Base-by-base conservation (phyloP, 108 stramenopile species). In the Schizochytrium sp. region DNA sequence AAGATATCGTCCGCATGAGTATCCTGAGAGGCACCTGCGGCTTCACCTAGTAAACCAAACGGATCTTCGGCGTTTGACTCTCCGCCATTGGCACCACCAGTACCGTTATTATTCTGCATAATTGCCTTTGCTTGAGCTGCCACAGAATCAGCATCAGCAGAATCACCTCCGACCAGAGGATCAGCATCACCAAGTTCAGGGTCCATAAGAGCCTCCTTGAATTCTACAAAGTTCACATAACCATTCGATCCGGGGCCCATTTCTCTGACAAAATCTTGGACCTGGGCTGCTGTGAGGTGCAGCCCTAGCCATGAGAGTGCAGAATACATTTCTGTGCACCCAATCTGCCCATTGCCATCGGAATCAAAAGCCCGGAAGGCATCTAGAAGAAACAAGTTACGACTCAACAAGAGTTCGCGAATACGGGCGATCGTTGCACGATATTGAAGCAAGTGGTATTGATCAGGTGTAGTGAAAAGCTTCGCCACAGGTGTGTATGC, bases 371-470 rank as follows among this genome's bases (percentile, higher is more conserved):
- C 92, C 17, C 91, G 90, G 87, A 93, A 93, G 46, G 93, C 92
- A 72, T 93, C 93, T 41, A 92, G 44, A 0, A 91, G 53, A 88
- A 96, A 97, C 96, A 99, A 95, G 8, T 97, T 97, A 87, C 97
- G 93, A 15, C 95, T 94, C 89, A 97, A 97, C 59, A 99, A 92
- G 83, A 96, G 93, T 3, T 96, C 96, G 13, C 96, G 96, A 44
- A 97, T 96, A 57, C 97, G 91, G 44, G 96, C 96, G 47, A 96
- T 96, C 46, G 97, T 97, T 58, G 98, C 98, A 72, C 96, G 93
- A 90, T 97, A 96, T 91, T 98, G 97, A 61, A 99, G 92, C 89
- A 97, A 88, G 88, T 98, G 97, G 88, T 97, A 97, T 92, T 99
- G 97, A 89, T 98, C 97, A 38, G 97, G 96, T 2, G 96, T 95